Evolutionary conservation across 371 early-diverging fungal species (phyloP).

Genomic region (Mucor plumbeus): DNA sequence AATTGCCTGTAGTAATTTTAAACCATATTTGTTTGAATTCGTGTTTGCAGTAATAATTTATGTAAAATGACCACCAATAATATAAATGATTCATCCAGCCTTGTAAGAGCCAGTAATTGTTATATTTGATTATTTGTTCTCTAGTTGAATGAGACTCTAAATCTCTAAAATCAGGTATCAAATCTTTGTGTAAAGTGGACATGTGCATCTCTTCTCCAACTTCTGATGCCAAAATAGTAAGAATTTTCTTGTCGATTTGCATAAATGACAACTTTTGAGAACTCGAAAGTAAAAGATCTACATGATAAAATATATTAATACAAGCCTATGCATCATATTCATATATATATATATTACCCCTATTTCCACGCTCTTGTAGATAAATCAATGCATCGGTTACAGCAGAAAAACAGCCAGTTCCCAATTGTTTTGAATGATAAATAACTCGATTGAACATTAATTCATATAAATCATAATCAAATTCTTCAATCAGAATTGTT

Average conservation of each 20-base stretch:
- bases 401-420: conserved; percentile 15
- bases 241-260: background rate
- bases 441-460: conserved; percentile 21
- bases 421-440: conserved; percentile 7
- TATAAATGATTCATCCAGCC: background rate
- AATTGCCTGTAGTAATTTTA: background rate
- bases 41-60: background rate
- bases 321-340: background rate
- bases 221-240: conserved; percentile 3
- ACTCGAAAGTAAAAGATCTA: conserved; percentile 11
- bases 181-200: background rate
- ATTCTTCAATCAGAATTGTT: conserved; percentile 14
- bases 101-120: background rate
- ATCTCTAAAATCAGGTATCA: conserved; percentile 6
- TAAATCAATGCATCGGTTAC: conserved; percentile 7
- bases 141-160: conserved; percentile 13
- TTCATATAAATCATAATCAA: conserved; percentile 9
- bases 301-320: background rate
- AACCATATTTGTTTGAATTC: background rate
- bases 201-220: background rate
- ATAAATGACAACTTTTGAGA: conserved; percentile 20
- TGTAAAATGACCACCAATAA: conserved; percentile 5
- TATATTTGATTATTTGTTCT: conserved; percentile 16
- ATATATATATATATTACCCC: background rate
- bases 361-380: conserved; percentile 16